These are phyloP conservation scores for Hymenoscyphus occultus DNA, from an alignment of 2,329 filamentous ascomycete genomes.

Conservation along the genomic window DNA sequence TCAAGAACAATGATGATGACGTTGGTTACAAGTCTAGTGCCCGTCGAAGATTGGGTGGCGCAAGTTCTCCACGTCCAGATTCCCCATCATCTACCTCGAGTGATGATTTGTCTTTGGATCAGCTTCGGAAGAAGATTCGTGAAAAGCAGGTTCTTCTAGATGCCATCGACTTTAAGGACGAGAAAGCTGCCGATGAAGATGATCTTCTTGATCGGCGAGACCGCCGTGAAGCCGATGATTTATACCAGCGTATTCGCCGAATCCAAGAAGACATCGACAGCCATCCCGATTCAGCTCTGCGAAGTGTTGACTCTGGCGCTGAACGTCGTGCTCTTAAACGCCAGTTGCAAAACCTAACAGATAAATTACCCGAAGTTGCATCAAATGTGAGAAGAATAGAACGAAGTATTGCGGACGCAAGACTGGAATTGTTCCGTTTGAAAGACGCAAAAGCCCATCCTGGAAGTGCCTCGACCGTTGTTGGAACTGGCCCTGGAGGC, in stretches of 20 bases:
- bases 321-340: slow-evolving; percentile 83
- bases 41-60: slow-evolving; percentile 74
- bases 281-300: slow-evolving; percentile 73
- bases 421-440: slow-evolving; percentile 87
- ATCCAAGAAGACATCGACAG: slow-evolving; percentile 93
- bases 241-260: slow-evolving; percentile 87
- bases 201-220: slow-evolving; percentile 88
- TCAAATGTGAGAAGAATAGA: slow-evolving; percentile 90
- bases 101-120: slow-evolving; percentile 82
- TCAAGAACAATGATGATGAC: slow-evolving; percentile 92
- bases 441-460: slow-evolving; percentile 92
- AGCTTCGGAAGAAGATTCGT: slow-evolving; percentile 85
- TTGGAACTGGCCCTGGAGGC: slow-evolving; percentile 91
- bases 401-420: slow-evolving; percentile 87
- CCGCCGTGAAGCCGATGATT: slow-evolving; percentile 85
- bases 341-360: slow-evolving; percentile 82
- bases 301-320: slow-evolving; percentile 77
- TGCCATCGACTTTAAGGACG: slow-evolving; percentile 94
- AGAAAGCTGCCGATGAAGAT: slow-evolving; percentile 85
- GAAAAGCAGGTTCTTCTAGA: slow-evolving; percentile 94
- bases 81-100: slow-evolving; percentile 68
- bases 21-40: slow-evolving; percentile 93
- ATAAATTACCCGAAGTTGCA: slow-evolving; percentile 86
- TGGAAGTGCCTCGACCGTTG: slow-evolving; percentile 71
- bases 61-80: slow-evolving; percentile 74